Percentiles rank a stretch among this genome's conserved stretches.
Evolutionary conservation across 257 asterid species (phyloP).

Genomic region (Nicotiana otophora): DNA sequence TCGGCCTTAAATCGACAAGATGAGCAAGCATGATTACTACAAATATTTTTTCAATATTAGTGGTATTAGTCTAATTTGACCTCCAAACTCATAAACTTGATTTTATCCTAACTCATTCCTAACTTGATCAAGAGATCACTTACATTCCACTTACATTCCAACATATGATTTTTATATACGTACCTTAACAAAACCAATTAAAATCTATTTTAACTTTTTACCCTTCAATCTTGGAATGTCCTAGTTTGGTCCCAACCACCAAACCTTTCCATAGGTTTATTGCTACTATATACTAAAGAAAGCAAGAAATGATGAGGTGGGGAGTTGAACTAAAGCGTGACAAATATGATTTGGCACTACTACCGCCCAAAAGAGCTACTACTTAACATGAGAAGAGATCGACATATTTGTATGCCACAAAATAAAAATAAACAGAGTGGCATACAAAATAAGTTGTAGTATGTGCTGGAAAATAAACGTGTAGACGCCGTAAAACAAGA

Average conservation of each 20-base stretch:
- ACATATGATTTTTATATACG: not conserved
- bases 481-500: slow-evolving; percentile 17
- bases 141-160: not conserved
- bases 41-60: no score
- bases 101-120: no score
- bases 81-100: not conserved
- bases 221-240: not conserved
- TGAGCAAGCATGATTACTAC: not conserved
- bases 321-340: slow-evolving; percentile 5
- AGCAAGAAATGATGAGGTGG: not conserved
- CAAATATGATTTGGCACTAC: slow-evolving; percentile 22
- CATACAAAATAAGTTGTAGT: not conserved
- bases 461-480: slow-evolving; percentile 21
- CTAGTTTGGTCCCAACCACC: slow-evolving; percentile 5
- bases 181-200: not conserved
- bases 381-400: not conserved
- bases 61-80: not conserved
- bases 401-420: not conserved
- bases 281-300: not conserved
- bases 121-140: no score
- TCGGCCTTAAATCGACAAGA: not conserved
- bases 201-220: not conserved
- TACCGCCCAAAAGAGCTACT: slow-evolving; percentile 14
- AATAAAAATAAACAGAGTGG: not conserved
- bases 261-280: not conserved